Evolutionary conservation across 306 rosid genomes (phyloP), one percentile per base, ranked within the genome.

Genomic region (Trifolium dubium): DNA sequence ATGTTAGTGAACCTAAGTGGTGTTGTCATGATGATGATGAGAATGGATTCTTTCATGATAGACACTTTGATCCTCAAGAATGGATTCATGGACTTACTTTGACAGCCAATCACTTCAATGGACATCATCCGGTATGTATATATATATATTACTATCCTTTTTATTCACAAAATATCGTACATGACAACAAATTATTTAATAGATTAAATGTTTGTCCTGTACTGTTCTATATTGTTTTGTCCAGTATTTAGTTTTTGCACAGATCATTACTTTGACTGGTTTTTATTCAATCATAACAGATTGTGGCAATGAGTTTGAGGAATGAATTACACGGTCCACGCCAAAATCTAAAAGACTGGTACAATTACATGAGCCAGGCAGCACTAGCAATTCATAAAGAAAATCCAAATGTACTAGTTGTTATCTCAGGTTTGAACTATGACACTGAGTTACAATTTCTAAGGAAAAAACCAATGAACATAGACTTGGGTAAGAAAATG

Each of bases 1-100:
- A 88, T 37, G 89, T 88, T 4, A 86, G 90, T 43, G 67, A 80
- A 8, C 85, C 92, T 0, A 80, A 85, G 8, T 88, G 92, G 92
- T 88, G 90, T 0, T 88, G 90, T 5, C 1, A 46, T 31, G 81
- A 82, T 44, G 73, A 86, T 10, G 90, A 88, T 66, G 90, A 80
- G 5, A 86, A 88, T 80, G 87, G 88, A 0, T 88, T 88, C 80
- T 88, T 82, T 11, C 54, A 82, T 46, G 90, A 88, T 4, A 69
- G 80, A 34, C 82, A 84, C 67, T 86, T 86, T 43, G 66, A 82
- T 56, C 83, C 90, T 13, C 15, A 60, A 2, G 92, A 88, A 71
- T 88, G 92, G 92, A 31, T 86, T 2, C 46, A 50, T 0, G 92
- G 88, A 1, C 88, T 88, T 29, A 37, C 73, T 9, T 66, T 69